Percentiles rank a stretch among this genome's conserved stretches.
Conservation (phyloP, 306 rosid genomes). For the Quercus alba region DNA sequence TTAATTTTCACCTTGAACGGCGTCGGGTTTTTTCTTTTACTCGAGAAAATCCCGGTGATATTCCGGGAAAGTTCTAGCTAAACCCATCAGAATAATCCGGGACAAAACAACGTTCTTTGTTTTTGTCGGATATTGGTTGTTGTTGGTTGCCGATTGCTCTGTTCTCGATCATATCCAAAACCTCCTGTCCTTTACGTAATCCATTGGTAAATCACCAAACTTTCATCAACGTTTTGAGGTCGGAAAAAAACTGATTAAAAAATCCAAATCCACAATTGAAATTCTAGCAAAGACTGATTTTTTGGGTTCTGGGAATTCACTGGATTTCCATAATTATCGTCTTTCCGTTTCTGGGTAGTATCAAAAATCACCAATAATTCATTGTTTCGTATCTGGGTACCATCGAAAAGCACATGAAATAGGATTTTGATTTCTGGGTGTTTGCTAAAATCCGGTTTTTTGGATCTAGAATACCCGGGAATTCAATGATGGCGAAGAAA, state of each 20-base stretch:
- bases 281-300: conserved; percentile 7
- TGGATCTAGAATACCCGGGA: conserved; percentile 10
- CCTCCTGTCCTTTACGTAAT: background rate
- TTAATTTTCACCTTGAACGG: background rate
- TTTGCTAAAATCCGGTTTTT: conserved; percentile 9
- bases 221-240: background rate
- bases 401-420: conserved; percentile 11
- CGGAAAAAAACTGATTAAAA: conserved; percentile 3
- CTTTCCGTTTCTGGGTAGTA: background rate
- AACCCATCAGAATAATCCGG: conserved; percentile 5
- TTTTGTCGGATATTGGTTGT: conserved; percentile 5
- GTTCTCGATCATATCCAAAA: background rate
- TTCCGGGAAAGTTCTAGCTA: conserved; percentile 13
- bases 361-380: background rate
- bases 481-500: conserved; percentile 45
- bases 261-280: background rate
- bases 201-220: background rate
- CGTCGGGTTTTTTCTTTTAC: background rate
- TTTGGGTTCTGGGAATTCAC: conserved; percentile 1
- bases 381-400: background rate
- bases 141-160: background rate
- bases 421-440: conserved; percentile 32
- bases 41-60: conserved; percentile 12
- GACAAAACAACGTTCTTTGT: conserved; percentile 11
- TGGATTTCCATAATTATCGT: background rate